A percentile compares a stretch with the other conserved stretches of the same genome.
Conservation (phyloP, 192 early-diverging fungal species). For the Podila epigama region DNA sequence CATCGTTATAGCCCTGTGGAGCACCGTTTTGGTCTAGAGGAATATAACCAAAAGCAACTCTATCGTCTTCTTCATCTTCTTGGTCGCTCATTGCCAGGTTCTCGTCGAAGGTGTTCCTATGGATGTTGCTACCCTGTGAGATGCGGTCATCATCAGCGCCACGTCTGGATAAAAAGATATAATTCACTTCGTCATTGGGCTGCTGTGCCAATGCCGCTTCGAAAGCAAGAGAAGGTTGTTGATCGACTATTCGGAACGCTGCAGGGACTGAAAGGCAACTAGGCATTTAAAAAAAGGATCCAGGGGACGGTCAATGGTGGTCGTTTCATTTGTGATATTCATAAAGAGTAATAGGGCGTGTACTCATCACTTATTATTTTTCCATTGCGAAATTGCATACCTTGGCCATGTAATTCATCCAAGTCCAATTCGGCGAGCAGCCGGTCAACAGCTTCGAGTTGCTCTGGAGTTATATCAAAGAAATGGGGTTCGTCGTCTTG, state of each 20-base stretch:
- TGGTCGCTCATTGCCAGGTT: neutral
- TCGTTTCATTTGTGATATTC: too few relatives aligned
- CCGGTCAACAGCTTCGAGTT: slow-evolving; percentile 45
- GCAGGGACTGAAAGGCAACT: slow-evolving; percentile 28
- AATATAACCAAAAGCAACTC: slow-evolving; percentile 34
- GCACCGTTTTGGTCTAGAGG: slow-evolving; percentile 27
- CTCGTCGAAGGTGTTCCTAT: too few relatives aligned
- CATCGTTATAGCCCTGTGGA: slow-evolving; percentile 1
- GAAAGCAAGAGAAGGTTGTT: neutral
- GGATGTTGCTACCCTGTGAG: too few relatives aligned
- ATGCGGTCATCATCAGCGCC: too few relatives aligned
- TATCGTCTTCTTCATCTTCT: slow-evolving; percentile 4
- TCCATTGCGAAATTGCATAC: slow-evolving; percentile 3
- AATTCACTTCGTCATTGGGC: too few relatives aligned
- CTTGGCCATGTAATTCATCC: slow-evolving; percentile 35
- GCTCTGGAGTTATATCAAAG: slow-evolving; percentile 44
- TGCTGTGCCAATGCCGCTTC: too few relatives aligned
- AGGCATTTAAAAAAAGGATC: neutral
- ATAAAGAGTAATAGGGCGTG: too few relatives aligned
- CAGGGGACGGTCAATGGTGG: too few relatives aligned
- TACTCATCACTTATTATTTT: too few relatives aligned
- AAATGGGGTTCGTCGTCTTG: neutral
- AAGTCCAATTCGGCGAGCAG: slow-evolving; percentile 43
- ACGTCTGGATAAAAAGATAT: too few relatives aligned
- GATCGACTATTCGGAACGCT: slow-evolving; percentile 46